Base-by-base conservation (phyloP, 768 basidiomycete species). In the Lactarius trivialis region DNA sequence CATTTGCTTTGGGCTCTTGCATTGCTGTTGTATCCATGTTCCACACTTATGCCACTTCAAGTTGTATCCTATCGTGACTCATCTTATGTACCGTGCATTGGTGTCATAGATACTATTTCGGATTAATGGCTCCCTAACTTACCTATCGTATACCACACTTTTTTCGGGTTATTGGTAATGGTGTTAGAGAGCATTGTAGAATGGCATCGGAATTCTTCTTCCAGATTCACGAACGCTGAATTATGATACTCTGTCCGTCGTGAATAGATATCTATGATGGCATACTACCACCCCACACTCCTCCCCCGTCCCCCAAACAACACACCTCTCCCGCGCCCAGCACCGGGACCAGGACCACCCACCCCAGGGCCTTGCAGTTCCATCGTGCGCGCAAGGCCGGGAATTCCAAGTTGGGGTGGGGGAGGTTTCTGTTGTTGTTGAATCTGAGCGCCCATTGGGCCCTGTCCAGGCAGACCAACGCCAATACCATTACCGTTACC, bases 381-480 rank as follows among this genome's bases (percentile, higher is more conserved):
- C 62, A 64, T 58, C 24, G 34, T 41, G 37, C 64, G 65, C 37
- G 52, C 37, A 19, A 64, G 56, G 43, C 56, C 30, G 3, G 64
- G 41, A 36, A 65, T 49, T 14, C 60, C 60, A 15, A 61, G 64
- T 3, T 34, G 17, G 5, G 81, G 80, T 3, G 73, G 76, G 14
- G 78, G 76, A 33, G 63, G 67, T 12, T 64, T 68, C 65, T 59
- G 65, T 58, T 67, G 61, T 60, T 64, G 71, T 9, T 66, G 60
- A 32, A 71, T 66, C 58, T 68, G 65, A 56, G 8, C 58, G 15
- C 24, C 56, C 45, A 39, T 33, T 33, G 39, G 52, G 14, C 60
- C 54, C 32, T 6, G 36, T 50, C 60, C 59, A 37, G 45, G 55
- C 57, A 64, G 37, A 50, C 54, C 61, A 33, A 60, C 26, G 7